Evolutionary conservation across 345 rosid genomes (phyloP).

Genomic region (Pseudoturritis turrita): DNA sequence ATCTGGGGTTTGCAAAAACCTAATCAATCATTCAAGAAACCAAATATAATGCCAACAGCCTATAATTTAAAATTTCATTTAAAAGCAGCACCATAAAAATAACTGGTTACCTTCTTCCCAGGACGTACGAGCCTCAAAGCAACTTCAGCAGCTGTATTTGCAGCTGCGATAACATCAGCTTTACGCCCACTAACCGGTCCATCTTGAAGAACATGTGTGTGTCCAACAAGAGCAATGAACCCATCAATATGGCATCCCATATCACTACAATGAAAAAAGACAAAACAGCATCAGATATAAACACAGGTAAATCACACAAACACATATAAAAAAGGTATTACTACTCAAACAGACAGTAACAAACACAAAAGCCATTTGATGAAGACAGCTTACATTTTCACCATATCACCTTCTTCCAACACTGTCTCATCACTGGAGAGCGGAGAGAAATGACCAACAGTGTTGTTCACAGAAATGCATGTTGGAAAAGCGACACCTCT

Average conservation of each 20-base stretch:
- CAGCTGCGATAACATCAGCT: conserved; percentile 93
- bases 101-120: conserved; percentile 67
- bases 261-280: conserved; percentile 43
- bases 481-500: conserved; percentile 96
- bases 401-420: conserved; percentile 81
- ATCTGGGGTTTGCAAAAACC: conserved; percentile 39
- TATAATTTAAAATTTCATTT: not conserved
- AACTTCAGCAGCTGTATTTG: conserved; percentile 95
- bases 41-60: not conserved
- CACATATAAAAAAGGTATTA: not conserved
- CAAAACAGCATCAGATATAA: not conserved
- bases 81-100: not conserved
- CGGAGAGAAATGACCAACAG: conserved; percentile 85
- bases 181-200: conserved; percentile 68
- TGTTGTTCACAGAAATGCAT: conserved; percentile 85
- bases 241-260: conserved; percentile 99
- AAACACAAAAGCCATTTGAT: not conserved
- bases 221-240: conserved; percentile 92
- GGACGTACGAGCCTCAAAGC: conserved; percentile 98
- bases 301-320: not conserved
- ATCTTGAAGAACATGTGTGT: conserved; percentile 75
- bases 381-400: conserved; percentile 64
- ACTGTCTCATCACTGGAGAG: conserved; percentile 72
- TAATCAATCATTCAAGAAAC: not conserved
- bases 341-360: not conserved